A percentile compares a stretch with the other conserved stretches of the same genome.
phyloP scores from a whole-genome alignment of 2,329 filamentous ascomycete species.

The Ophiocordyceps sinensis region DNA sequence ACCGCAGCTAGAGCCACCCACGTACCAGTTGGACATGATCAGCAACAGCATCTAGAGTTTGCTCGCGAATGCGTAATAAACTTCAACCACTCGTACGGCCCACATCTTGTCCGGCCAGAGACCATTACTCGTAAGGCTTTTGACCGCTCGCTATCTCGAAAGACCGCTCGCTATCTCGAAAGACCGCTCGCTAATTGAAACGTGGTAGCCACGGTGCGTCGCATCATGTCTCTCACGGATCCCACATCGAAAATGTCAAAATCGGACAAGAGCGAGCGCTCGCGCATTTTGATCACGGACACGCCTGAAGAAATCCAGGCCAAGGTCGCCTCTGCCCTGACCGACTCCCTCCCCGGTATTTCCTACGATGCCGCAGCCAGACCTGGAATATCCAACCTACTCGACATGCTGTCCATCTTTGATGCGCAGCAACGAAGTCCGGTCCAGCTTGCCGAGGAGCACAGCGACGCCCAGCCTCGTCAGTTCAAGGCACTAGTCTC shows the following conservation, averaged over 20 bases:
- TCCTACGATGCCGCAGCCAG: slow-evolving; percentile 56
- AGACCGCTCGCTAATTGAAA: too few relatives aligned
- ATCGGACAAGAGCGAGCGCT: slow-evolving; percentile 55
- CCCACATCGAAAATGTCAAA: slow-evolving; percentile 90
- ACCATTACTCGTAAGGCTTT: slow-evolving; percentile 58
- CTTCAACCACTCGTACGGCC: slow-evolving; percentile 66
- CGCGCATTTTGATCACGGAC: slow-evolving; percentile 75
- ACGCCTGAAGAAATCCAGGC: slow-evolving; percentile 42
- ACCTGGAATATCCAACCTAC: slow-evolving; percentile 77
- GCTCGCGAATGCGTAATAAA: slow-evolving; percentile 70
- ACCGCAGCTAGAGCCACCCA: slow-evolving; percentile 54
- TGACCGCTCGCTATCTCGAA: too few relatives aligned
- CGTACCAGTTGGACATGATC: slow-evolving; percentile 94
- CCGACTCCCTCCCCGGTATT: slow-evolving; percentile 54
- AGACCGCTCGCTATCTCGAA: too few relatives aligned
- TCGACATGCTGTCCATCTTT: slow-evolving; percentile 66
- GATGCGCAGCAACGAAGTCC: slow-evolving; percentile 27
- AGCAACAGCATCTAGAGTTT: slow-evolving; percentile 88
- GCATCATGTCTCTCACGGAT: slow-evolving; percentile 78
- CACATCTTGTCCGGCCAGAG: slow-evolving; percentile 50
- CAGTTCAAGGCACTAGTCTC: slow-evolving; percentile 39
- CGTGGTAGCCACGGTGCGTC: slow-evolving; percentile 53
- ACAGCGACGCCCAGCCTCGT: slow-evolving; percentile 21
- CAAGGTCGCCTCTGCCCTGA: slow-evolving; percentile 62
- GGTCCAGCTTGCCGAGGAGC: slow-evolving; percentile 23